Evolutionary conservation across 2,329 filamentous ascomycete genomes (phyloP).

Genomic region (Aspergillus latus): DNA sequence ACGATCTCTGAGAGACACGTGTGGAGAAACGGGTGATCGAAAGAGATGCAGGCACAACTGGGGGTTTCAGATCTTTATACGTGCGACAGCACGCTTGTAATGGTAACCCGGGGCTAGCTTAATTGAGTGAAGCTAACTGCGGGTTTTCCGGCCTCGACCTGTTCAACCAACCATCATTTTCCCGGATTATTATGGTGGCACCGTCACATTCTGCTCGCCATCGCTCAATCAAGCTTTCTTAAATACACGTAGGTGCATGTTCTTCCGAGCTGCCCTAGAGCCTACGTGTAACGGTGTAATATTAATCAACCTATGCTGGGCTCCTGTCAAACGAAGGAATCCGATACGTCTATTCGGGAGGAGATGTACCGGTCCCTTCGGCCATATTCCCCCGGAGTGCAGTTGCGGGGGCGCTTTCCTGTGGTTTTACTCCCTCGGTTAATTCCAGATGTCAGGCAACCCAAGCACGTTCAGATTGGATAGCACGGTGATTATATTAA

Average conservation of each 20-base stretch:
- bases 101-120: slow-evolving; percentile 17
- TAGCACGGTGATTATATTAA: not conserved
- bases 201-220: no score
- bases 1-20: not conserved
- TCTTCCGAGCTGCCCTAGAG: not conserved
- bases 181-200: no score
- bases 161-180: not conserved
- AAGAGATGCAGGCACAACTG: slow-evolving; percentile 26
- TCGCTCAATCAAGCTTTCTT: not conserved
- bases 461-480: no score
- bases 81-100: slow-evolving; percentile 22
- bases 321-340: slow-evolving; percentile 5
- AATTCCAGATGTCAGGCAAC: not conserved
- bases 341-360: not conserved
- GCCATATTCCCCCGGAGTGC: slow-evolving; percentile 5
- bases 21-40: not conserved
- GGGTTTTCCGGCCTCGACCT: not conserved
- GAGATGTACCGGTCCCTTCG: slow-evolving; percentile 17
- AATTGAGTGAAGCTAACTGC: slow-evolving; percentile 26
- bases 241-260: slow-evolving; percentile 6
- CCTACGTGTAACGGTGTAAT: slow-evolving; percentile 1
- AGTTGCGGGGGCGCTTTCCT: slow-evolving; percentile 8
- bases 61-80: slow-evolving; percentile 35
- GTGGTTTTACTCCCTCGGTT: slow-evolving; percentile 7
- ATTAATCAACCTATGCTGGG: slow-evolving; percentile 13